A percentile compares a stretch with the other conserved stretches of the same genome.
phyloP scores from a whole-genome alignment of 2,329 filamentous ascomycete genomes.

The Coleophoma crateriformis region DNA sequence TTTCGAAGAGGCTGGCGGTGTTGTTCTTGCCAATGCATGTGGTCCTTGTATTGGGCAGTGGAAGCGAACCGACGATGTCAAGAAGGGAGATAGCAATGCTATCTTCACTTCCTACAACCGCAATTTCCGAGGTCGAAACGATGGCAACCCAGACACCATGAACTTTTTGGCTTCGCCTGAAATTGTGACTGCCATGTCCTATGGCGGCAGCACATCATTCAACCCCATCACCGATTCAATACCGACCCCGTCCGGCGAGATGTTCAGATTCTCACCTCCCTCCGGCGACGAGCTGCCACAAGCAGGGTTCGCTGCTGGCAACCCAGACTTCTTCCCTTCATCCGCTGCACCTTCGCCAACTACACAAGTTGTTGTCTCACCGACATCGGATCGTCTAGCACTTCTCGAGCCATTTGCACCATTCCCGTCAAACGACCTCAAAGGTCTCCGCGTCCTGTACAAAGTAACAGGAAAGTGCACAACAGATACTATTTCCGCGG shows the following conservation, averaged over 20 bases:
- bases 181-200: conserved; percentile 93
- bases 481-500: conserved; percentile 96
- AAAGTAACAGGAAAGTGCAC: conserved; percentile 98
- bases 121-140: conserved; percentile 95
- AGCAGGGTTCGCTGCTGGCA: conserved; percentile 70
- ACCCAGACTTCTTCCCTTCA: conserved; percentile 66
- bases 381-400: conserved; percentile 84
- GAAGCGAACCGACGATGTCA: conserved; percentile 81
- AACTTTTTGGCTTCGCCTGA: conserved; percentile 98
- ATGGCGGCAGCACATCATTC: conserved; percentile 88
- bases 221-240: conserved; percentile 90
- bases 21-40: conserved; percentile 90
- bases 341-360: conserved; percentile 66
- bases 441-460: conserved; percentile 79
- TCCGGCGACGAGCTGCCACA: conserved; percentile 60
- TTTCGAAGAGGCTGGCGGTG: conserved; percentile 80
- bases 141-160: conserved; percentile 95
- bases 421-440: conserved; percentile 73
- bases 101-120: conserved; percentile 98
- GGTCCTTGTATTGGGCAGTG: conserved; percentile 93
- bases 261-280: conserved; percentile 81
- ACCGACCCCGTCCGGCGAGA: conserved; percentile 69
- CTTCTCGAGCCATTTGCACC: conserved; percentile 83
- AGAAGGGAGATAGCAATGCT: conserved; percentile 83
- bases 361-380: conserved; percentile 71